phyloP scores from a whole-genome alignment of 257 asterid species.

The Salvia miltiorrhiza region DNA sequence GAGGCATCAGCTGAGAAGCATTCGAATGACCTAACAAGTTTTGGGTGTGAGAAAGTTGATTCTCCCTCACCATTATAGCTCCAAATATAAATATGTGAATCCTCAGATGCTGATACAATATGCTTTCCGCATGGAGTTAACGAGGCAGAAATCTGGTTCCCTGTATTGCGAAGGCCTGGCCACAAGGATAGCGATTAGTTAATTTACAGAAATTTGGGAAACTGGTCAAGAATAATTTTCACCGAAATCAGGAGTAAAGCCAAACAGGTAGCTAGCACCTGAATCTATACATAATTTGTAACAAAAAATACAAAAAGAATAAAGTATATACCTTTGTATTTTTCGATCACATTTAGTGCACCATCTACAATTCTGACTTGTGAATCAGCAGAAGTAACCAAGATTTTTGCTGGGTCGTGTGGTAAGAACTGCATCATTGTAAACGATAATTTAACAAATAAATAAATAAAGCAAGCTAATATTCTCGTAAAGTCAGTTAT shows the following conservation, averaged over 20 bases:
- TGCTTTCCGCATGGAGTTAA: conserved; percentile 73
- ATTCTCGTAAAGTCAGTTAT: neutral
- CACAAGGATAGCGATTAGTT: neutral
- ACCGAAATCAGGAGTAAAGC: neutral
- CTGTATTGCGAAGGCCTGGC: conserved; percentile 62
- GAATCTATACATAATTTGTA: neutral
- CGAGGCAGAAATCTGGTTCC: conserved; percentile 59
- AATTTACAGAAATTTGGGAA: neutral
- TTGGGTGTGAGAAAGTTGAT: conserved; percentile 35
- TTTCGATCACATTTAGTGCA: conserved; percentile 53
- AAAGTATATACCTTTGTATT: conserved; percentile 63
- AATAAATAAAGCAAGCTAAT: conserved; percentile 3
- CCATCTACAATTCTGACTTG: conserved; percentile 70
- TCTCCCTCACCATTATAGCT: conserved; percentile 30
- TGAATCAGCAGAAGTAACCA: conserved; percentile 85
- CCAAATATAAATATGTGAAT: conserved; percentile 75
- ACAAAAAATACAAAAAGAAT: conserved; percentile 1
- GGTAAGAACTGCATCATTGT: conserved; percentile 65
- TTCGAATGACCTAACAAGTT: conserved; percentile 55
- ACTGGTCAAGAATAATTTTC: neutral
- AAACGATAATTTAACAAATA: neutral
- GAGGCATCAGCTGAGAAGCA: conserved; percentile 66
- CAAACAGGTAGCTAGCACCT: too few species aligned
- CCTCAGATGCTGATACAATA: conserved; percentile 75
- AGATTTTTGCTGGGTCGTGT: conserved; percentile 59